phyloP scores from a whole-genome alignment of 257 asterid species.

The Solanum raphanifolium region DNA sequence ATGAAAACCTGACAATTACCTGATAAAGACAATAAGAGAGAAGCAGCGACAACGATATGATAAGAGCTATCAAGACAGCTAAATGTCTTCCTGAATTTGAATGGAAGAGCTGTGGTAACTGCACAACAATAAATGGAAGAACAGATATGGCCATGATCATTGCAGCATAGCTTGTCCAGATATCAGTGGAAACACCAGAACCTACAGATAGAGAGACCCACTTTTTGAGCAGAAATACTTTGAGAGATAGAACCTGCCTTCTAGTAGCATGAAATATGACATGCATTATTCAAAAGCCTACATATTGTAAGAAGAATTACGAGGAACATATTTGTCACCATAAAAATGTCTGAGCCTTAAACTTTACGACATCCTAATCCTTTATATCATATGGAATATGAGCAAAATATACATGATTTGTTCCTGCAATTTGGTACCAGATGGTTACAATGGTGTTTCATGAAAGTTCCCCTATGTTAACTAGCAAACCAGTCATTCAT shows the following conservation, averaged over 20 bases:
- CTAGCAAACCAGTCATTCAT: neutral
- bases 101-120: conserved; percentile 55
- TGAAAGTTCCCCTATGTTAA: neutral
- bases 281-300: neutral
- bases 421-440: neutral
- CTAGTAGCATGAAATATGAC: neutral
- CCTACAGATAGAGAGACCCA: conserved; percentile 38
- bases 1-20: conserved; percentile 24
- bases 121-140: conserved; percentile 68
- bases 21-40: conserved; percentile 78
- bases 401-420: neutral
- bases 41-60: conserved; percentile 46
- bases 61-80: conserved; percentile 61
- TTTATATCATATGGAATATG: neutral
- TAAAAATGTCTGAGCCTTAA: neutral
- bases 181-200: conserved; percentile 75
- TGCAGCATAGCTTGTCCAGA: conserved; percentile 82
- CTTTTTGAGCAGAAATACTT: neutral
- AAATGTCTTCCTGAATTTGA: conserved; percentile 52
- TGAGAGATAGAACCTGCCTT: neutral
- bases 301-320: neutral
- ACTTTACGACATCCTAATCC: neutral
- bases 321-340: neutral
- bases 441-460: neutral
- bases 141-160: conserved; percentile 81